Evolutionary conservation across 2,329 filamentous ascomycete species (phyloP).

Genomic region (Arachnopeziza araneosa): DNA sequence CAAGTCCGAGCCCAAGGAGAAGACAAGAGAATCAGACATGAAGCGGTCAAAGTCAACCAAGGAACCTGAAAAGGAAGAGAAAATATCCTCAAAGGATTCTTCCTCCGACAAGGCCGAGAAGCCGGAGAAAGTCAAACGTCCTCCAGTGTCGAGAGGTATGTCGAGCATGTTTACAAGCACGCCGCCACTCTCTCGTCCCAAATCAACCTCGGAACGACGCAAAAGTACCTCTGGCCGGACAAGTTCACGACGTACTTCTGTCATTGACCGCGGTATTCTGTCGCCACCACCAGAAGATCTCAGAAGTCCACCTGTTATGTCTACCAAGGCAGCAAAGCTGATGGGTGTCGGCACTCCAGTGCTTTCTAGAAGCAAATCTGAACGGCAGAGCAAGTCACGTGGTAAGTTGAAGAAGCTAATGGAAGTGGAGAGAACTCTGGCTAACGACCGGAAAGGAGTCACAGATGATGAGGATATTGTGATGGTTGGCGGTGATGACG

Average conservation of each 20-base stretch:
- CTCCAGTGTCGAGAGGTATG: constrained; percentile 40
- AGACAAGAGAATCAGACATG: background rate
- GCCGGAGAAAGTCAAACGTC: constrained; percentile 50
- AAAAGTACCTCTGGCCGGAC: constrained; percentile 49
- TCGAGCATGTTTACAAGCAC: constrained; percentile 64
- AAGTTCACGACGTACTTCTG: constrained; percentile 61
- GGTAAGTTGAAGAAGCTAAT: constrained; percentile 21
- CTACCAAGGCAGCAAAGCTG: constrained; percentile 72
- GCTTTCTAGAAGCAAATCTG: constrained; percentile 42
- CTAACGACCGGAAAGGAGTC: constrained; percentile 21
- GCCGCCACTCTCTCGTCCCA: constrained; percentile 62
- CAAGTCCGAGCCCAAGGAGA: background rate
- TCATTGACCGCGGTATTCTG: constrained; percentile 60
- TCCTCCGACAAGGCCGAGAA: constrained; percentile 58
- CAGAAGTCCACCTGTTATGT: constrained; percentile 45
- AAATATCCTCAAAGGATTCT: constrained; percentile 42
- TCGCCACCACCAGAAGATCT: constrained; percentile 69
- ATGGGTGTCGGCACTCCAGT: constrained; percentile 54
- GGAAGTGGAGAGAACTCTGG: background rate
- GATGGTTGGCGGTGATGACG: constrained; percentile 41
- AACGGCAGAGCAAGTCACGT: constrained; percentile 42
- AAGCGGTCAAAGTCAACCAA: constrained; percentile 18
- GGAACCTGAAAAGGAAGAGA: constrained; percentile 28
- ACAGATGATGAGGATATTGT: constrained; percentile 46
- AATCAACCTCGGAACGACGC: constrained; percentile 61